Evolutionary conservation across 1,284 basidiomycete genomes (phyloP), one percentile per base, ranked within the genome.

Genomic region (Cutaneotrichosporon spelunceum): DNA sequence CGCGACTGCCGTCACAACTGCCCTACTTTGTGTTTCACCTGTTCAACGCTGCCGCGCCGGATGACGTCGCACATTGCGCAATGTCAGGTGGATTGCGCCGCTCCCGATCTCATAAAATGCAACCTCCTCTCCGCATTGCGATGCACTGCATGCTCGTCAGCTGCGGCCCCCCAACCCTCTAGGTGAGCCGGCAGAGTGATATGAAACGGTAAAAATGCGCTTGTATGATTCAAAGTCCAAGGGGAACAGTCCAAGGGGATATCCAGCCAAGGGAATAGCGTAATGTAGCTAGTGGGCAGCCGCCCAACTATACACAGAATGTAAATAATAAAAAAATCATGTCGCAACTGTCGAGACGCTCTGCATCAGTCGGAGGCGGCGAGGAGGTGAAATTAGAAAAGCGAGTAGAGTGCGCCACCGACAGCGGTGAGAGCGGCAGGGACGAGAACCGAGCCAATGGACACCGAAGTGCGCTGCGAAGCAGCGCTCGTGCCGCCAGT

Each of bases 401-500:
- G 48, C 7, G 16, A 29, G 27, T 49, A 49, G 16, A 49, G 13
- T 11, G 48, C 48, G 26, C 24, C 48, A 19, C 39, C 19, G 39
- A 29, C 5, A 23, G n/a, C 26, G 48, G 48, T 7, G 26, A 49
- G 19, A 26, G 26, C 24, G 26, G 24, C 27, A 8, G 48, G 26
- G 19, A 29, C 11, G 14, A 9, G 16, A 16, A 30, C 6, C 13
- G 27, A 29, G 26, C 48, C 45, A 8, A 47, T 26, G 11, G 48
- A 49, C 16, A 49, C 19, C 1, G 48, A 19, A 4, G 48, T 5
- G 48, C 48, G 48, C 3, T 11, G 48, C 26, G 48, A 30, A 2
- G 48, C 48, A 16, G 48, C 48, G 30, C 48, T 29, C 14, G 52
- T 56, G 16, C 54, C 33, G 30, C 33, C 39, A 29, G 52, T 60